A percentile compares a stretch with the other conserved stretches of the same genome.
phyloP scores from a whole-genome alignment of 768 basidiomycete genomes.

The Naganishia randhawae region DNA sequence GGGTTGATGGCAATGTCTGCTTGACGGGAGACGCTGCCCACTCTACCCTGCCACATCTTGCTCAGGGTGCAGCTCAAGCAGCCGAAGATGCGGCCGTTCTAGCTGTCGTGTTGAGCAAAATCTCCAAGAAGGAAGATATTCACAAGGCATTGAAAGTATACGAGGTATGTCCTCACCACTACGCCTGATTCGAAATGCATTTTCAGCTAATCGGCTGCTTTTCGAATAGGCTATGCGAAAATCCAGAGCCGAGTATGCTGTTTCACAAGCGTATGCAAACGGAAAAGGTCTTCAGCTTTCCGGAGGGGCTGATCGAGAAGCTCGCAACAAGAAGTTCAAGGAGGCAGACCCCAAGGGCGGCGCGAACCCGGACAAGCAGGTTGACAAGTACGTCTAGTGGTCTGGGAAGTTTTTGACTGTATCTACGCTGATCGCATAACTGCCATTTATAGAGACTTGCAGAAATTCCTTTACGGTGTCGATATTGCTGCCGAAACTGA shows the following conservation, averaged over 20 bases:
- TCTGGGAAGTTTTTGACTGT: neutral
- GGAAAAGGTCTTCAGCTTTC: slow-evolving; percentile 38
- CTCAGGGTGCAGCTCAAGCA: slow-evolving; percentile 16
- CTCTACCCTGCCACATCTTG: slow-evolving; percentile 16
- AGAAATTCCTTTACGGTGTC: slow-evolving; percentile 20
- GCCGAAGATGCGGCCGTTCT: slow-evolving; percentile 43
- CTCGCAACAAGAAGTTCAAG: slow-evolving; percentile 35
- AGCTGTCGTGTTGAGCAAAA: slow-evolving; percentile 45
- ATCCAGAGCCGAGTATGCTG: slow-evolving; percentile 38
- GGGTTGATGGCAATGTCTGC: slow-evolving; percentile 51
- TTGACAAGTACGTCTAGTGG: slow-evolving; percentile 21
- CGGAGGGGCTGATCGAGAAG: slow-evolving; percentile 36
- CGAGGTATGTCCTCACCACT: slow-evolving; percentile 23
- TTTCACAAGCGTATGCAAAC: slow-evolving; percentile 36
- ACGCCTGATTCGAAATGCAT: neutral
- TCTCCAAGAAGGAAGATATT: slow-evolving; percentile 38
- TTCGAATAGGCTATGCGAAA: slow-evolving; percentile 35
- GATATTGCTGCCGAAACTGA: slow-evolving; percentile 27
- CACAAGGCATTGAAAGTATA: slow-evolving; percentile 40
- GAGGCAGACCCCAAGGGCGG: slow-evolving; percentile 32
- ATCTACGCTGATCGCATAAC: neutral
- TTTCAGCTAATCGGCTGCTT: neutral
- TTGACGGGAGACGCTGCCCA: slow-evolving; percentile 25
- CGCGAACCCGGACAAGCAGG: slow-evolving; percentile 38
- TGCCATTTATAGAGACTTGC: slow-evolving; percentile 12